A percentile compares a stretch with the other conserved stretches of the same genome.
These are phyloP conservation scores for Colletotrichum sp. DNA, from an alignment of 2,329 filamentous ascomycete species.

Conservation along the genomic window DNA sequence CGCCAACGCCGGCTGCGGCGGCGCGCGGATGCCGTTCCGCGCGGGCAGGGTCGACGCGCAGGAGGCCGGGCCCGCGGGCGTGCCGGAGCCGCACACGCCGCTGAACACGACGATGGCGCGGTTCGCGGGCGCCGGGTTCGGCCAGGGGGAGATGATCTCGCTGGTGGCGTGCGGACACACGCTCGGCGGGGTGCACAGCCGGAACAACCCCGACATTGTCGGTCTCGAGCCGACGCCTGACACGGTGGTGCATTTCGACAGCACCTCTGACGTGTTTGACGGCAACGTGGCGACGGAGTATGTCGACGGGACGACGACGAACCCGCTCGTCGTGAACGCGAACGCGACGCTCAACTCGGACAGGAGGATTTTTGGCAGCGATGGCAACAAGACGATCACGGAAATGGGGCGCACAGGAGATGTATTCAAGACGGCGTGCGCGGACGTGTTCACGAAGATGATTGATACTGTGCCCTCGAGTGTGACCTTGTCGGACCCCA, in stretches of 20 bases:
- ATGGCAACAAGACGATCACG: conserved; percentile 44
- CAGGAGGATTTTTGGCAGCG: conserved; percentile 25
- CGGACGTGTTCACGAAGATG: conserved; percentile 35
- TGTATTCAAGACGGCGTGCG: conserved; percentile 40
- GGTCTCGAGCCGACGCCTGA: conserved; percentile 7
- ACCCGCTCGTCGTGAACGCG: conserved; percentile 25
- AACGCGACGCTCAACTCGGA: conserved; percentile 27
- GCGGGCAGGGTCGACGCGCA: conserved; percentile 27
- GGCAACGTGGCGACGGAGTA: conserved; percentile 27
- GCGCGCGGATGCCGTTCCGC: conserved; percentile 28
- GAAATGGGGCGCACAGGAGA: conserved; percentile 38
- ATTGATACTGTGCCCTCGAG: conserved; percentile 37
- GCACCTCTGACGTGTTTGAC: conserved; percentile 26
- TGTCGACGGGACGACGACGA: conserved; percentile 23
- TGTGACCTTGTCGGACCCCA: conserved; percentile 32
- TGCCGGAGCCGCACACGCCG: conserved; percentile 28
- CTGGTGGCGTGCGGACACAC: conserved; percentile 30
- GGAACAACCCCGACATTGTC: conserved; percentile 29
- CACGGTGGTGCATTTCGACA: conserved; percentile 41
- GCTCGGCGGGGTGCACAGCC: conserved; percentile 29
- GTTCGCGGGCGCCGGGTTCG: conserved; percentile 28
- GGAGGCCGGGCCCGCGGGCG: conserved; percentile 28
- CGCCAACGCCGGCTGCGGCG: conserved; percentile 27
- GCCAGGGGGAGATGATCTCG: conserved; percentile 28
- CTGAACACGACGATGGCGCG: conserved; percentile 23